Percentiles rank a stretch among this genome's conserved stretches.
Conservation (phyloP, 2,329 filamentous ascomycete genomes). For the Dothistroma septosporum region DNA sequence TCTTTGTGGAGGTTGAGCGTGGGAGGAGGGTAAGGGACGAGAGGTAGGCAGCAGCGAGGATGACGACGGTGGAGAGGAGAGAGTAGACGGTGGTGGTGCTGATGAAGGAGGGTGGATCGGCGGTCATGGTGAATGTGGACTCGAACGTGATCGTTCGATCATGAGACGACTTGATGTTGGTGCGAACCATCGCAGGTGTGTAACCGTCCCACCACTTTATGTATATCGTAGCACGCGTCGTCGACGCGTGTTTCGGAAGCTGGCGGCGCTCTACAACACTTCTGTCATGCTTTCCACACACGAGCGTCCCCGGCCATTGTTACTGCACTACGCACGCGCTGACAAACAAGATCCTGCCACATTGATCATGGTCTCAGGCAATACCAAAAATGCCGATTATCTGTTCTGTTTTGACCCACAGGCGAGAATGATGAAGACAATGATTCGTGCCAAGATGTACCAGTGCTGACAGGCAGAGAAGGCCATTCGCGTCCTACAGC, state of each 20-base stretch:
- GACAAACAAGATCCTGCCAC: not conserved
- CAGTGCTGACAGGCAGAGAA: not conserved
- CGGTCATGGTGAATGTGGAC: not conserved
- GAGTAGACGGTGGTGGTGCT: constrained; percentile 53
- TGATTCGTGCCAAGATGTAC: not conserved
- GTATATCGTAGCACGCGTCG: too few species aligned
- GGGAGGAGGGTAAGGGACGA: constrained; percentile 52
- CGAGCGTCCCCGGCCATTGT: not conserved
- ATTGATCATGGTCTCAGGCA: not conserved
- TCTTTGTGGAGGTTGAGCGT: constrained; percentile 50
- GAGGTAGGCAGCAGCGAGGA: constrained; percentile 52
- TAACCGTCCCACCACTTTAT: not conserved
- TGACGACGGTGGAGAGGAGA: constrained; percentile 50
- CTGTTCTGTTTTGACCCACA: not conserved
- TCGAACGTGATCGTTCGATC: not conserved
- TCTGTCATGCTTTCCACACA: not conserved
- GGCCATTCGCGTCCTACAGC: not conserved
- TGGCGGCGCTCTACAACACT: not conserved
- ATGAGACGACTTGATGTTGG: not conserved
- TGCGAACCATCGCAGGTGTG: not conserved
- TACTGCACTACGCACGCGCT: not conserved
- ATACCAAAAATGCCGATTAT: not conserved
- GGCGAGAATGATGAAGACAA: not conserved
- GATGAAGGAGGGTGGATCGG: constrained; percentile 30
- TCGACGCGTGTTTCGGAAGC: not conserved